Base-by-base conservation (phyloP, 805 yeast genomes). In the Kregervanrija pseudodelftensis region DNA sequence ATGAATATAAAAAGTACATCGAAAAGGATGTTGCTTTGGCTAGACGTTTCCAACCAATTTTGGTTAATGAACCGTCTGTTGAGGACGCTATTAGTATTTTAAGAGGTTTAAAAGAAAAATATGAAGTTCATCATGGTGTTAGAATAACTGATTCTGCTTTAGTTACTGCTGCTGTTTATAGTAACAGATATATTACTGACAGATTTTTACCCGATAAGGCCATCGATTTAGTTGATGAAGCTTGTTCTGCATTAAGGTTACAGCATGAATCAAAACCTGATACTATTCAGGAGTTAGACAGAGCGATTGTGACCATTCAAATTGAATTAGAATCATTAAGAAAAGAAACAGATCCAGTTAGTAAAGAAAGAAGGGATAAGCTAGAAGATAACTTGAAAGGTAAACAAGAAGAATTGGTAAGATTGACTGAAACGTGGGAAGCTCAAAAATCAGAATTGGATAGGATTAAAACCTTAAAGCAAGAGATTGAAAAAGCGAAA, bases 261-360 rank as follows among this genome's bases (percentile, higher is more conserved):
- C 99, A 91, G 64, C 98, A 93, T 61, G 99, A 91, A 66, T 88
- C 96, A 1, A 90, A 89, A 61, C 99, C 99, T 0, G 99, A 91
- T 59, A 87, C 90, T 2, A 85, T 93, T 43, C 91, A 89, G 57
- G 85, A 82, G 39, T 71, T 91, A 47, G 98, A 91, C 61, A 77
- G 98, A 49, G 74, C 82, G 30, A 80, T 91, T 39, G 88, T 91
- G 89, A 93, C 96, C 4, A 83, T 93, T 49, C 90, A 90, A 65
- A 93, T 93, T 54, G 99, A 93, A 65, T 72, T 93, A 47, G 99
- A 91, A 65, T 88, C 97, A 0, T 72, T 93, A 57, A 79, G 91
- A 57, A 93, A 93, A 59, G 99, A 93, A 61, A 87, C 89, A 4
- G 97, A 91, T 59, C 80, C 84, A 2, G 63, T 90, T 30, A 86